phyloP scores from a whole-genome alignment of 306 rosid genomes.

The Cucurbita argyrosperma region DNA sequence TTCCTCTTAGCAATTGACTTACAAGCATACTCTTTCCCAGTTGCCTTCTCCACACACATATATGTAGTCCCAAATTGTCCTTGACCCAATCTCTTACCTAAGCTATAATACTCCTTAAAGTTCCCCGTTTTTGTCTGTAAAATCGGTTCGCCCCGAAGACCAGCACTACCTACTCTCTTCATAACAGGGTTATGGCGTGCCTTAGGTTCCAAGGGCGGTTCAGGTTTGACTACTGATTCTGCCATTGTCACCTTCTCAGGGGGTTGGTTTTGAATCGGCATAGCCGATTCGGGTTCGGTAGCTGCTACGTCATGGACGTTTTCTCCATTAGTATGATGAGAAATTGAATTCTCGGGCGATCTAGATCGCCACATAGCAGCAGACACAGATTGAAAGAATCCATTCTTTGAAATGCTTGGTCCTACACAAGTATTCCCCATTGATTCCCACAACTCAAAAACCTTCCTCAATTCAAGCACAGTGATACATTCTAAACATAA shows the following conservation, averaged over 20 bases:
- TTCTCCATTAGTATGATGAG: conserved; percentile 35
- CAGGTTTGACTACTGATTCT: conserved; percentile 27
- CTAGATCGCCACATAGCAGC: conserved; percentile 82
- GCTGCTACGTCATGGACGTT: conserved; percentile 23
- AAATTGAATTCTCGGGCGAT: conserved; percentile 41
- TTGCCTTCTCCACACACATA: conserved; percentile 69
- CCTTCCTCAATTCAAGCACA: conserved; percentile 16
- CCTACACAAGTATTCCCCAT: conserved; percentile 98
- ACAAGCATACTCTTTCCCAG: conserved; percentile 71
- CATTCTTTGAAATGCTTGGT: conserved; percentile 69
- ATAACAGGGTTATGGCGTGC: conserved; percentile 31
- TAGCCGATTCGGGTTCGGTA: conserved; percentile 42
- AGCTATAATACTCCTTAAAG: conserved; percentile 50
- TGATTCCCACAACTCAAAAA: conserved; percentile 15
- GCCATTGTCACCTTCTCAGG: conserved; percentile 77
- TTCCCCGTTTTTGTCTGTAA: conserved; percentile 59
- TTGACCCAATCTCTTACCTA: conserved; percentile 81
- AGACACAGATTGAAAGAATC: conserved; percentile 78
- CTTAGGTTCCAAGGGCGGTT: conserved; percentile 22
- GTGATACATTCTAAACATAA: conserved; percentile 27
- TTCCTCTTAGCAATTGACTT: conserved; percentile 95
- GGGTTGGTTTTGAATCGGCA: conserved; percentile 74
- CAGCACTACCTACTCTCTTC: conserved; percentile 84
- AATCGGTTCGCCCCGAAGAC: conserved; percentile 69
- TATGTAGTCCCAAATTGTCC: conserved; percentile 86